These are phyloP conservation scores for Zygoascus hellenicus DNA, from an alignment of 1,139 yeast genomes.

Conservation along the genomic window DNA sequence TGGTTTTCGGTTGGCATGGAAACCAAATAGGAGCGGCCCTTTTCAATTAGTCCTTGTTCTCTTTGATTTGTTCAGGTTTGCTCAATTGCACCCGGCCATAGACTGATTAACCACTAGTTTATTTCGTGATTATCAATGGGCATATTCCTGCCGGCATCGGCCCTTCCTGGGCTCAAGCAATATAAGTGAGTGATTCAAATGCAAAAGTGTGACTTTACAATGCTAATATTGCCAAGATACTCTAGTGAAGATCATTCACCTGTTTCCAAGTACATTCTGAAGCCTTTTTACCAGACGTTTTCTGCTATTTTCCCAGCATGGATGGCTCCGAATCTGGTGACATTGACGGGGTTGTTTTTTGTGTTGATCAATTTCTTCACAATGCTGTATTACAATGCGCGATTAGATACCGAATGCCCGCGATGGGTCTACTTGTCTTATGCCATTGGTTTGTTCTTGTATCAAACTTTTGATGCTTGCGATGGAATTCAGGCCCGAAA, in stretches of 20 bases:
- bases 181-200: constrained; percentile 48
- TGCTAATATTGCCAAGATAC: constrained; percentile 31
- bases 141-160: constrained; percentile 56
- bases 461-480: constrained; percentile 94
- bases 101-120: too few species aligned
- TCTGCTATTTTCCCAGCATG: constrained; percentile 70
- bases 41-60: too few species aligned
- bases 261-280: constrained; percentile 65
- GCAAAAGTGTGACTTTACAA: neutral
- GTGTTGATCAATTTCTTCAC: constrained; percentile 57
- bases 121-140: constrained; percentile 46
- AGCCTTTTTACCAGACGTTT: constrained; percentile 66
- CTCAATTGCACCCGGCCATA: too few species aligned
- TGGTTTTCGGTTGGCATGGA: too few species aligned
- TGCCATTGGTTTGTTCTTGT: constrained; percentile 79
- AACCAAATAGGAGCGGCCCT: too few species aligned
- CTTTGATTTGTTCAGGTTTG: too few species aligned
- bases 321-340: constrained; percentile 83
- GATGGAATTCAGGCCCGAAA: constrained; percentile 91
- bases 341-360: constrained; percentile 70
- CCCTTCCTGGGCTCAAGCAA: constrained; percentile 55
- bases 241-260: constrained; percentile 79
- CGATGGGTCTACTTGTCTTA: constrained; percentile 75
- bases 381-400: constrained; percentile 71
- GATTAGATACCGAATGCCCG: constrained; percentile 55